Percentiles rank a stretch among this genome's conserved stretches.
Evolutionary conservation across 805 yeast genomes (phyloP).

Genomic region (Lachancea sp.): DNA sequence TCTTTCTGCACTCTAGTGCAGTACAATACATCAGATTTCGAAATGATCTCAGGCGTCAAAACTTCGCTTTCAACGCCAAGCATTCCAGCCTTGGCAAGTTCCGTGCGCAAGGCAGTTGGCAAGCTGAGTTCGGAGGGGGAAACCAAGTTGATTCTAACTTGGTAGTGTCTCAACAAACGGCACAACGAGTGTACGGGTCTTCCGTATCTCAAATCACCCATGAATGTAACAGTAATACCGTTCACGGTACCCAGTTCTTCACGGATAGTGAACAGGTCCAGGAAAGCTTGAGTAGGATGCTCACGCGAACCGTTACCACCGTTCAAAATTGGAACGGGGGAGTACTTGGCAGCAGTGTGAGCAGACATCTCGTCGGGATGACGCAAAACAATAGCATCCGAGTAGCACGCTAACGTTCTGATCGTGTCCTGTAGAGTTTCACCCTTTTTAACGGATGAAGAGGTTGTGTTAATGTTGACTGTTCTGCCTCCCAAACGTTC

Average conservation of each 20-base stretch:
- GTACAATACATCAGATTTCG: constrained; percentile 89
- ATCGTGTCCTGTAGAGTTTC: constrained; percentile 96
- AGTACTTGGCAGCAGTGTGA: constrained; percentile 88
- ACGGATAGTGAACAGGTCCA: constrained; percentile 95
- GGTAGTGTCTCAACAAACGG: constrained; percentile 83
- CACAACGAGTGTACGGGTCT: constrained; percentile 97
- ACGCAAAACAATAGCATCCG: constrained; percentile 95
- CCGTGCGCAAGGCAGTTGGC: constrained; percentile 67
- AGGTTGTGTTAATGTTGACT: constrained; percentile 72
- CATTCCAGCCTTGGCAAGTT: constrained; percentile 62
- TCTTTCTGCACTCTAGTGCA: constrained; percentile 98
- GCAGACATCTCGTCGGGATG: constrained; percentile 93
- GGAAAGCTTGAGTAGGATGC: constrained; percentile 98
- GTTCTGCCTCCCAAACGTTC: constrained; percentile 98
- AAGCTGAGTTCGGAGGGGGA: constrained; percentile 82
- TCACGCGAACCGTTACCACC: constrained; percentile 98
- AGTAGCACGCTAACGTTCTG: constrained; percentile 88
- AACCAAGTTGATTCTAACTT: constrained; percentile 86
- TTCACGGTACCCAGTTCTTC: constrained; percentile 98
- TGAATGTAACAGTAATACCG: constrained; percentile 94
- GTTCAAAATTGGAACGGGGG: constrained; percentile 94
- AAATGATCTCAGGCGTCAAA: constrained; percentile 77
- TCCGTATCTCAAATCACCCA: constrained; percentile 98
- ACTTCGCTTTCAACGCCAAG: constrained; percentile 65
- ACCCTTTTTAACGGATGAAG: constrained; percentile 96